phyloP scores from a whole-genome alignment of 2,329 filamentous ascomycete genomes.

The Sarocladiaceae sp. region DNA sequence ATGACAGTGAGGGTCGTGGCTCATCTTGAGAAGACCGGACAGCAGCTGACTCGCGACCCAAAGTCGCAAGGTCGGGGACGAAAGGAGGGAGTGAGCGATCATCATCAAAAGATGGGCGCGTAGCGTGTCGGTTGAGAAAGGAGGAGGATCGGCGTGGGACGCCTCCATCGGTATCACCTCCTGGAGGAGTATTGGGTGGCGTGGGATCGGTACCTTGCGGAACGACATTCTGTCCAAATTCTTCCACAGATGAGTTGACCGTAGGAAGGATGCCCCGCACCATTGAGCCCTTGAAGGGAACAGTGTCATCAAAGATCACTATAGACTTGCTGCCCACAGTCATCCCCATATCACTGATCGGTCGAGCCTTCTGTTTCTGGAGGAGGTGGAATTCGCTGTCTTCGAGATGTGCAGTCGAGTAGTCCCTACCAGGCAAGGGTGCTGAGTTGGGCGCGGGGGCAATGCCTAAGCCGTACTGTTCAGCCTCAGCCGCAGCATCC shows the following conservation, averaged over 20 bases:
- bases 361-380: conserved; percentile 28
- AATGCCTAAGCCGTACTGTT: conserved; percentile 17
- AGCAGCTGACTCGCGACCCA: conserved; percentile 20
- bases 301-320: conserved; percentile 71
- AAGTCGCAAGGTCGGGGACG: conserved; percentile 38
- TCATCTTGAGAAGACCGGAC: conserved; percentile 26
- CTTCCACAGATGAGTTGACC: conserved; percentile 42
- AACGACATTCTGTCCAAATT: conserved; percentile 46
- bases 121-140: conserved; percentile 42
- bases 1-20: conserved; percentile 24
- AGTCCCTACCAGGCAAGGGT: conserved; percentile 24
- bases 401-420: conserved; percentile 38
- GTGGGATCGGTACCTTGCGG: conserved; percentile 47
- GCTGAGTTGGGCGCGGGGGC: conserved; percentile 18
- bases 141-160: conserved; percentile 51
- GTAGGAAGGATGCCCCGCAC: conserved; percentile 37
- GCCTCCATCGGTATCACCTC: conserved; percentile 26
- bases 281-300: conserved; percentile 44
- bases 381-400: conserved; percentile 29
- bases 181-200: conserved; percentile 56
- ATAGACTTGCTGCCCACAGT: conserved; percentile 86
- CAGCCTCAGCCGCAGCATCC: conserved; percentile 40
- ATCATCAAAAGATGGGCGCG: conserved; percentile 28
- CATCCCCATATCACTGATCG: conserved; percentile 50
- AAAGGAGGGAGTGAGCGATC: conserved; percentile 38